phyloP scores from a whole-genome alignment of 2,329 filamentous ascomycete genomes.

The Neonectria neomacrospora region DNA sequence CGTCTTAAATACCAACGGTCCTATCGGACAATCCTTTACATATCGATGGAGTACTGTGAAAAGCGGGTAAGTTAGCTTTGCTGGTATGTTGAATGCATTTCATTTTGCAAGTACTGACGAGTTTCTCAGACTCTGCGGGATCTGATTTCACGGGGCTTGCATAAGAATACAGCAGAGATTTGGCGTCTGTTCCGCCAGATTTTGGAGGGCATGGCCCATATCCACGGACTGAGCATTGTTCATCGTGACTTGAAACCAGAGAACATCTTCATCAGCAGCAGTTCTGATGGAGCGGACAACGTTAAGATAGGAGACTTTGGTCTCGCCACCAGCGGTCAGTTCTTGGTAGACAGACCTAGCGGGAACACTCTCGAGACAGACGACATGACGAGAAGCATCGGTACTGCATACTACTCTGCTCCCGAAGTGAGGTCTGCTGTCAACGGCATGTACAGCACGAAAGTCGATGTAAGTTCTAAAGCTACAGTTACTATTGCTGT shows the following conservation, averaged over 20 bases:
- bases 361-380: constrained; percentile 57
- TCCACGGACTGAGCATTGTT: constrained; percentile 91
- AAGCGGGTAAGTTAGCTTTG: constrained; percentile 70
- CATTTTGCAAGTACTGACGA: constrained; percentile 1
- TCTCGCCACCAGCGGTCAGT: constrained; percentile 88
- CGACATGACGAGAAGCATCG: constrained; percentile 77
- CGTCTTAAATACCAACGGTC: constrained; percentile 59
- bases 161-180: constrained; percentile 78
- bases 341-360: constrained; percentile 67
- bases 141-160: constrained; percentile 80
- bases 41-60: constrained; percentile 99
- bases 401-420: constrained; percentile 90
- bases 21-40: constrained; percentile 84
- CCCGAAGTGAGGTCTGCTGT: constrained; percentile 86
- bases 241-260: constrained; percentile 97
- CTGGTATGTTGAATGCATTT: not conserved
- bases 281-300: constrained; percentile 80
- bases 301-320: constrained; percentile 98
- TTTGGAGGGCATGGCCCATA: constrained; percentile 87
- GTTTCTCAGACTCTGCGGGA: constrained; percentile 77
- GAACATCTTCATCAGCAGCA: constrained; percentile 86
- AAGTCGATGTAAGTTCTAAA: constrained; percentile 78
- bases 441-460: constrained; percentile 84
- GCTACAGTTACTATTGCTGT: not conserved
- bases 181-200: constrained; percentile 95